Percentiles rank a stretch among this genome's conserved stretches.
Conservation (phyloP, 163 green algal species). For the Chloromonas sp. region DNA sequence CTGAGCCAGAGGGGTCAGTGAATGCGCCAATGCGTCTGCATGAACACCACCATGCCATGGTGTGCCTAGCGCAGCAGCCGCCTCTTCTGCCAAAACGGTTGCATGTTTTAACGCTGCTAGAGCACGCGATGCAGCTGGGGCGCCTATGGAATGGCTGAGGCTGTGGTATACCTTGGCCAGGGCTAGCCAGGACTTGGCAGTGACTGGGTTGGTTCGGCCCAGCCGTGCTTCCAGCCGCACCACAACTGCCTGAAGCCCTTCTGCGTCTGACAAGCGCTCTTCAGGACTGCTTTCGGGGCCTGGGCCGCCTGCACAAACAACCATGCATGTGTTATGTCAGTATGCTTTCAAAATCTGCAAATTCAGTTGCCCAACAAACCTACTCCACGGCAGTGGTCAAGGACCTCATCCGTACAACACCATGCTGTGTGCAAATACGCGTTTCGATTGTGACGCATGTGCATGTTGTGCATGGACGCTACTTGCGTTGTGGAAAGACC, state of each 20-base stretch:
- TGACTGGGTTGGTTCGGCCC: not conserved
- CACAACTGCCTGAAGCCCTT: not conserved
- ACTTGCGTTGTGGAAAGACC: too few species aligned
- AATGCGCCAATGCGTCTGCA: not conserved
- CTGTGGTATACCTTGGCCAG: not conserved
- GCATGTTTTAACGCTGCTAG: not conserved
- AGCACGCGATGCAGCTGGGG: not conserved
- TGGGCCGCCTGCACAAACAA: not conserved
- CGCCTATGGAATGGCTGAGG: not conserved
- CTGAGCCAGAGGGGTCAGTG: too few species aligned
- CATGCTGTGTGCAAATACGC: too few species aligned
- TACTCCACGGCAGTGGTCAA: not conserved
- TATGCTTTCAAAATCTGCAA: too few species aligned
- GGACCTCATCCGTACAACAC: too few species aligned
- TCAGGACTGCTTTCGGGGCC: not conserved
- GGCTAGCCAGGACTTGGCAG: not conserved
- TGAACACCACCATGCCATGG: not conserved
- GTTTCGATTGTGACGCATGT: too few species aligned
- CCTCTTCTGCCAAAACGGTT: not conserved
- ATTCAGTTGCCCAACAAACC: too few species aligned
- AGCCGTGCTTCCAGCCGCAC: not conserved
- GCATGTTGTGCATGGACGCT: too few species aligned
- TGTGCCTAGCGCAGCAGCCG: not conserved
- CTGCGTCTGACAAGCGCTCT: not conserved
- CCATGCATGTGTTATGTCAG: too few species aligned